Evolutionary conservation across 139 green algal species (phyloP), one percentile per base, ranked within the genome.

Genomic region (Coelastrella sp.): DNA sequence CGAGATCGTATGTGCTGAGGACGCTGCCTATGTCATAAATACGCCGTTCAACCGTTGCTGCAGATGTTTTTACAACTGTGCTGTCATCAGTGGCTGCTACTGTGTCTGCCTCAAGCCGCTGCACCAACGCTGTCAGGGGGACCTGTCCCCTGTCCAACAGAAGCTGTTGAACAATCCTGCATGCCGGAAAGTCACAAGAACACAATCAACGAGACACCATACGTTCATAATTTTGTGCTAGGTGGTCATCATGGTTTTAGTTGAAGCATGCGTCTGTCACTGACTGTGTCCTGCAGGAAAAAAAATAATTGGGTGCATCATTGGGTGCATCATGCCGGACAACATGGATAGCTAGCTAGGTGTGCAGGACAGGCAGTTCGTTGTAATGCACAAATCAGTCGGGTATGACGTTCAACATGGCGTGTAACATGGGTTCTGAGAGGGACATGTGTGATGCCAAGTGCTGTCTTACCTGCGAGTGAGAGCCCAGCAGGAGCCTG

Each of bases 21-120:
- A 94, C 92, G 73, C 67, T 89, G 51, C 88, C 88, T 45, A 94
- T 92, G 88, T 94, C 91, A 68, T 93, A 93, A 62, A 94, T 87
- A 15, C 91, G 86, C n/a, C 91, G 84, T 84, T 94, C 91, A 17
- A 91, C 86, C 2, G 91, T 94, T 34, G 72, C 72, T n/a, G 40
- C 4, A 15, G 45, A 80, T 21, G 45, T 66, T 21, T 48, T 53
- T 19, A 37, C 69, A 8, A 86, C 83, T 45, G 25, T 66, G 74
- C 25, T 35, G 25, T 15, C 50, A 11, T 32, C 48, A 30, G 32
- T 43, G 11, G 23, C 45, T 23, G 7, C 23, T 23, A 41, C n/a
- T 25, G 30, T 66, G 40, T 15, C 41, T 37, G 73, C 73, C 15
- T 80, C 72, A 19, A 80, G 45, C 40, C 72, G 41, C 43, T 59